These are phyloP conservation scores for Apocynum venetum DNA, from an alignment of 257 asterid species.

Conservation along the genomic window DNA sequence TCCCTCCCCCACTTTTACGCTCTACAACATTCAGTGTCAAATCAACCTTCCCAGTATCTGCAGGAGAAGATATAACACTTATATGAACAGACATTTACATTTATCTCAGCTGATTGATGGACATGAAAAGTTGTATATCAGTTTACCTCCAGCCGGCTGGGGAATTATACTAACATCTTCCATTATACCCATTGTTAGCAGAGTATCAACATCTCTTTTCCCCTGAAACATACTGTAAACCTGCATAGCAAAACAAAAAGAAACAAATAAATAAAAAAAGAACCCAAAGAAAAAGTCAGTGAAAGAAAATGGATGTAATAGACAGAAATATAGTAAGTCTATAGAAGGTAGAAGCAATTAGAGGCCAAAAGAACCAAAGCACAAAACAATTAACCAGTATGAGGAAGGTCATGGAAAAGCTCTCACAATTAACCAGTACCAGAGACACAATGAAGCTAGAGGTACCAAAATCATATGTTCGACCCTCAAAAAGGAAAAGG, in stretches of 20 bases:
- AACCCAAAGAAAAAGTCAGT: not conserved
- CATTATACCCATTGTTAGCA: slow-evolving; percentile 93
- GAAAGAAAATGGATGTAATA: not conserved
- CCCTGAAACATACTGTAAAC: slow-evolving; percentile 99
- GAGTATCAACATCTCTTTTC: slow-evolving; percentile 91
- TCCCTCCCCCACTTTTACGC: slow-evolving; percentile 87
- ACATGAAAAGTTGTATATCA: not conserved
- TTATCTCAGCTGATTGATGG: not conserved
- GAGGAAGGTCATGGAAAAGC: not conserved
- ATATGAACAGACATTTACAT: not conserved
- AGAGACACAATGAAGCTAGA: not conserved
- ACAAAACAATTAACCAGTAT: not conserved
- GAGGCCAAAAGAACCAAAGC: not conserved
- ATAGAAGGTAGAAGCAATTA: not conserved
- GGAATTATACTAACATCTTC: slow-evolving; percentile 96
- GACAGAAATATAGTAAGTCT: not conserved
- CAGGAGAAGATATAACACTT: not conserved
- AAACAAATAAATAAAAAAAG: slow-evolving; percentile 6
- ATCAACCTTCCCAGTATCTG: slow-evolving; percentile 87
- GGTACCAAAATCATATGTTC: not conserved
- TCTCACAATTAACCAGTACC: not conserved
- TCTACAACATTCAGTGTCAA: slow-evolving; percentile 87
- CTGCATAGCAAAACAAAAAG: slow-evolving; percentile 31
- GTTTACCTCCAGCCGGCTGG: slow-evolving; percentile 91
- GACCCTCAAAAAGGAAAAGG: not conserved